These are phyloP conservation scores for Sextonia rubra DNA, from an alignment of 164 flowering plant species.

Conservation along the genomic window DNA sequence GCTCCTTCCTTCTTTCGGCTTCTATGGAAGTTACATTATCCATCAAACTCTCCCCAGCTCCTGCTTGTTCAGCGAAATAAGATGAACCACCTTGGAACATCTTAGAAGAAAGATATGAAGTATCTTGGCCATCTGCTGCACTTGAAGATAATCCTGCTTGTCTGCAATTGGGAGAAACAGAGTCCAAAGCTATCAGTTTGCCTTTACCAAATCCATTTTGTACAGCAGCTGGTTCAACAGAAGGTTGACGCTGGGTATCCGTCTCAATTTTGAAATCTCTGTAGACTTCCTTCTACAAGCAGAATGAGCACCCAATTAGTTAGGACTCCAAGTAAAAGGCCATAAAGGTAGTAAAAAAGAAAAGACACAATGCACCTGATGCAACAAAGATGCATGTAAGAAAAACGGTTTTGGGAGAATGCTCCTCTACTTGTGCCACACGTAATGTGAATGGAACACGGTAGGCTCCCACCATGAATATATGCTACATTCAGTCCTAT, in stretches of 20 bases:
- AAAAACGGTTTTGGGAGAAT: neutral
- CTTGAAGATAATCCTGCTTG: neutral
- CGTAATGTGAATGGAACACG: neutral
- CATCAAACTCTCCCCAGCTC: conserved; percentile 2
- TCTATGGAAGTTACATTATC: conserved; percentile 6
- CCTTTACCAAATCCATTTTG: conserved; percentile 5
- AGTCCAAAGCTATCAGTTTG: conserved; percentile 8
- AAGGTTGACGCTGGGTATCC: conserved; percentile 11
- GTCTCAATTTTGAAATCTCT: conserved; percentile 8
- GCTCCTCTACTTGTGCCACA: too few species aligned
- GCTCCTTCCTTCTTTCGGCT: neutral
- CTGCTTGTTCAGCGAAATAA: conserved; percentile 12
- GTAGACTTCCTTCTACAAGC: conserved; percentile 27
- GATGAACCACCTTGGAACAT: conserved; percentile 3
- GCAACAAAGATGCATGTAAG: neutral
- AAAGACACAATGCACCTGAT: neutral
- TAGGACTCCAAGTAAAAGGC: neutral
- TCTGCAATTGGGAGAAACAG: conserved; percentile 1
- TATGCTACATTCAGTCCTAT: neutral
- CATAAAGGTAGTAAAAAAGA: neutral
- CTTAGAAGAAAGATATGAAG: neutral
- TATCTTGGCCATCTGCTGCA: conserved; percentile 6
- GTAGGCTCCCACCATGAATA: neutral
- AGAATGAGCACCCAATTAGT: neutral
- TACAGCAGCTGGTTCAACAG: conserved; percentile 1